phyloP scores from a whole-genome alignment of 441 rosid genomes.

The Populus trichocarpa region DNA sequence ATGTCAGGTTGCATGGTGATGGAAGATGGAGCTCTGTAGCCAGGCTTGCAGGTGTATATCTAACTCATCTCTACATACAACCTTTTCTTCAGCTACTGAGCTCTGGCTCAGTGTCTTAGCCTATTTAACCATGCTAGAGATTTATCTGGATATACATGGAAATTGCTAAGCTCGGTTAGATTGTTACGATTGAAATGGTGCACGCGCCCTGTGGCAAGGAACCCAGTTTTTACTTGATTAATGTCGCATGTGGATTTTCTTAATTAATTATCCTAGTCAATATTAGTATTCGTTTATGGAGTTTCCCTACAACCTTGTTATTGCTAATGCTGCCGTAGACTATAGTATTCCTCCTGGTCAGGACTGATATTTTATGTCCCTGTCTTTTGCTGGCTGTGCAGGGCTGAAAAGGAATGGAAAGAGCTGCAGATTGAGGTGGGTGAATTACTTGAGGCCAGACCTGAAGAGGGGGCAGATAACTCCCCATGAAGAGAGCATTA shows the following conservation, averaged over 20 bases:
- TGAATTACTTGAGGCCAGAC: constrained; percentile 93
- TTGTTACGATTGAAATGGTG: neutral
- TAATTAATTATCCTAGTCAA: neutral
- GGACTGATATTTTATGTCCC: neutral
- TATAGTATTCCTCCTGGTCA: neutral
- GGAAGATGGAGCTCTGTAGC: constrained; percentile 97
- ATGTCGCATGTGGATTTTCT: neutral
- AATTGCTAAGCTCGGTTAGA: neutral
- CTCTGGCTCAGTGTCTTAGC: neutral
- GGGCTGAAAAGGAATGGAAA: constrained; percentile 90
- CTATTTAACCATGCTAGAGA: neutral
- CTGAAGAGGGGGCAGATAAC: constrained; percentile 92
- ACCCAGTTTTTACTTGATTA: neutral
- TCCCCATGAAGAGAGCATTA: constrained; percentile 78
- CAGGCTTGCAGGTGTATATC: constrained; percentile 56
- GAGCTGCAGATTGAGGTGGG: constrained; percentile 96
- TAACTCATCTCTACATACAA: neutral
- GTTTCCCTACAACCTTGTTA: too few relatives aligned
- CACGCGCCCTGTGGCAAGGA: too few relatives aligned
- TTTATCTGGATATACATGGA: neutral
- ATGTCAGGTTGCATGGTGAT: constrained; percentile 78
- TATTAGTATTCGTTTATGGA: too few relatives aligned
- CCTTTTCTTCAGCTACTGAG: neutral
- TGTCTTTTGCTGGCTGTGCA: constrained; percentile 9
- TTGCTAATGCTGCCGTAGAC: neutral